Conservation (phyloP, 768 basidiomycete species). For the Suillus sp. region DNA sequence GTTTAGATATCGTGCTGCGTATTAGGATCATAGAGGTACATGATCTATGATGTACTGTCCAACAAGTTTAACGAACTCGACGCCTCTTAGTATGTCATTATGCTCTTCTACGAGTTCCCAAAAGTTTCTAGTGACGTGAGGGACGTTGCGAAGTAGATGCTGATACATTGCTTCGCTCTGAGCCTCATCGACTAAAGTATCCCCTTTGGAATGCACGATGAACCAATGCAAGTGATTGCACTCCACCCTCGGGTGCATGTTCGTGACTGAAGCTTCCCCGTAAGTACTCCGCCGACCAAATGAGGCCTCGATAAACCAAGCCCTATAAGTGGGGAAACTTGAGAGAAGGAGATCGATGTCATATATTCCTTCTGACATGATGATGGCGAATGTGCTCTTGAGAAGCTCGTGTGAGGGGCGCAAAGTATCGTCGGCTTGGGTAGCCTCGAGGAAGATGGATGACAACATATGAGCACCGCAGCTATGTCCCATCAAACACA, state of each 20-base stretch:
- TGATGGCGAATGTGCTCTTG: slow-evolving; percentile 53
- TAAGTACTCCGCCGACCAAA: slow-evolving; percentile 61
- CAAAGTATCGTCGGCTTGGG: slow-evolving; percentile 38
- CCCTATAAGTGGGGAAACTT: slow-evolving; percentile 66
- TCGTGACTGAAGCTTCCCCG: slow-evolving; percentile 46
- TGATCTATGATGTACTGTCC: slow-evolving; percentile 38
- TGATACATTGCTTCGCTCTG: slow-evolving; percentile 65
- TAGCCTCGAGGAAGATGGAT: slow-evolving; percentile 62
- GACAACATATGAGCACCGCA: slow-evolving; percentile 81
- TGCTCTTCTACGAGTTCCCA: slow-evolving; percentile 52
- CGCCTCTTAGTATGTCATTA: slow-evolving; percentile 47
- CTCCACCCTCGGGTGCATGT: slow-evolving; percentile 39
- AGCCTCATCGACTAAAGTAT: slow-evolving; percentile 61
- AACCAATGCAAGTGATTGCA: slow-evolving; percentile 57
- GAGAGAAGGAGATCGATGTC: slow-evolving; percentile 66
- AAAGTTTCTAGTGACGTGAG: slow-evolving; percentile 38
- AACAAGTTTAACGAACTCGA: slow-evolving; percentile 50
- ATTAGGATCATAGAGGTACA: not conserved
- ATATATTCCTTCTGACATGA: slow-evolving; percentile 78
- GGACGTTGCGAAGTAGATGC: slow-evolving; percentile 43
- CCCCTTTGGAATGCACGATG: slow-evolving; percentile 73
- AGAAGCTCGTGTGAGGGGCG: slow-evolving; percentile 45
- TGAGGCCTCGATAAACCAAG: slow-evolving; percentile 67
- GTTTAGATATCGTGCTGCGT: not conserved
- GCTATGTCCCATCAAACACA: slow-evolving; percentile 77